Evolutionary conservation across 1,139 yeast genomes (phyloP).

Genomic region (Insectozyma bohioensis): DNA sequence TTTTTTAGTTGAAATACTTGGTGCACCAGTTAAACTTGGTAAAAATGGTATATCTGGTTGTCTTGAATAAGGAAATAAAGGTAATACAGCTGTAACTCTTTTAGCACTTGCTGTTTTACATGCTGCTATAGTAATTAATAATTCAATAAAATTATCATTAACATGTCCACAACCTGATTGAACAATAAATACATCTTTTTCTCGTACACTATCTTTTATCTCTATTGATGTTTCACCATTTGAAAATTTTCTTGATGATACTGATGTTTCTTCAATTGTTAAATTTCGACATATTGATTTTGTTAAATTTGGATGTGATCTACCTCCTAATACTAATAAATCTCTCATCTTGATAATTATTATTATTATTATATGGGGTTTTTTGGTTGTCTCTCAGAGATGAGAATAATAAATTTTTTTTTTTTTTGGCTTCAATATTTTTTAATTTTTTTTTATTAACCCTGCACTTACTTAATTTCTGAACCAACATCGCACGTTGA

Average conservation of each 20-base stretch:
- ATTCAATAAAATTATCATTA: slow-evolving; percentile 86
- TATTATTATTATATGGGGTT: slow-evolving; percentile 3
- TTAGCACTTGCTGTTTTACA: slow-evolving; percentile 95
- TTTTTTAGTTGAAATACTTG: slow-evolving; percentile 40
- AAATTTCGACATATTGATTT: slow-evolving; percentile 61
- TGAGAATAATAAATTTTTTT: slow-evolving; percentile 6
- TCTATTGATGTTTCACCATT: slow-evolving; percentile 93
- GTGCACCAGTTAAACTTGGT: slow-evolving; percentile 57
- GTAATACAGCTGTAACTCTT: slow-evolving; percentile 91
- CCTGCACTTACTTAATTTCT: slow-evolving; percentile 1
- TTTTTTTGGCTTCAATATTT: slow-evolving; percentile 6
- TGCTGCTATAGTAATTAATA: slow-evolving; percentile 86
- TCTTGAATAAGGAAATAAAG: slow-evolving; percentile 92
- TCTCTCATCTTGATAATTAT: too few species aligned
- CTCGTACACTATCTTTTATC: slow-evolving; percentile 82
- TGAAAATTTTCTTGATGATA: slow-evolving; percentile 55
- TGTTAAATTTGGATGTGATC: slow-evolving; percentile 68
- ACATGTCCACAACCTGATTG: slow-evolving; percentile 87
- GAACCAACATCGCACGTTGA: slow-evolving; percentile 1
- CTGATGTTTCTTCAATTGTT: slow-evolving; percentile 60
- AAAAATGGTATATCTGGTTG: slow-evolving; percentile 96
- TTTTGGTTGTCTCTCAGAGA: too few species aligned
- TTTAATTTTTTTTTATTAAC: slow-evolving; percentile 2
- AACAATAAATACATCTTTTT: slow-evolving; percentile 86
- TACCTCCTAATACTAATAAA: slow-evolving; percentile 73